A percentile compares a stretch with the other conserved stretches of the same genome.
These are phyloP conservation scores for Amanita exitialis DNA, from an alignment of 768 basidiomycete species.

Conservation along the genomic window DNA sequence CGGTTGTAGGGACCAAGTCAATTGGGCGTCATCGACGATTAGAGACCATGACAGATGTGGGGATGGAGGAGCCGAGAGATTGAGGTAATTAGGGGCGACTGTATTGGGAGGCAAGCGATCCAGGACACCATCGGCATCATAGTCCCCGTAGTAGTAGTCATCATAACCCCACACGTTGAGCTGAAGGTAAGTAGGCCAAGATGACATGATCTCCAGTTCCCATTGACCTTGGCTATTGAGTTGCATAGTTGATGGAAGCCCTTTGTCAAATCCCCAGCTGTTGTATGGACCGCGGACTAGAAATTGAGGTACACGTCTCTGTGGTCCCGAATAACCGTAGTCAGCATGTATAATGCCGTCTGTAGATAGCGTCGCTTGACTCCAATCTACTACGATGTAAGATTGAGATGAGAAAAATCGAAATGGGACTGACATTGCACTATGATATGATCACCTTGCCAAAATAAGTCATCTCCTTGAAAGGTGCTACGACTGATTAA, in stretches of 20 bases:
- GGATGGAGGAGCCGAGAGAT: slow-evolving; percentile 83
- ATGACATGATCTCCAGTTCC: slow-evolving; percentile 83
- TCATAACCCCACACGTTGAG: slow-evolving; percentile 88
- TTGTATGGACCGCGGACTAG: slow-evolving; percentile 88
- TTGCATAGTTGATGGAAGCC: slow-evolving; percentile 61
- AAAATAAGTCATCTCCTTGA: slow-evolving; percentile 42
- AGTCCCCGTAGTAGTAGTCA: slow-evolving; percentile 88
- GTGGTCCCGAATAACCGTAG: slow-evolving; percentile 37
- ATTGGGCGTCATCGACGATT: slow-evolving; percentile 63
- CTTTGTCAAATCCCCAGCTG: slow-evolving; percentile 84
- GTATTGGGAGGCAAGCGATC: slow-evolving; percentile 89
- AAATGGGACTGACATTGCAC: slow-evolving; percentile 62
- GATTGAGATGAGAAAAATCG: neutral
- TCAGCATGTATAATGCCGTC: slow-evolving; percentile 74
- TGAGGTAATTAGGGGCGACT: slow-evolving; percentile 77
- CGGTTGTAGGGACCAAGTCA: slow-evolving; percentile 73
- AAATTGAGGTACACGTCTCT: slow-evolving; percentile 79
- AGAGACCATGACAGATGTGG: slow-evolving; percentile 88
- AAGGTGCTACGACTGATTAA: slow-evolving; percentile 53
- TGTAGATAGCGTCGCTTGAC: slow-evolving; percentile 48
- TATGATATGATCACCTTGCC: slow-evolving; percentile 79
- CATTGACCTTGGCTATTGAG: slow-evolving; percentile 57
- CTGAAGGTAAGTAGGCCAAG: slow-evolving; percentile 86
- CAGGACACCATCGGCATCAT: slow-evolving; percentile 78
- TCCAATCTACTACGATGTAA: slow-evolving; percentile 55